phyloP scores from a whole-genome alignment of 2,329 filamentous ascomycete genomes.

The Albifimbria verrucaria region DNA sequence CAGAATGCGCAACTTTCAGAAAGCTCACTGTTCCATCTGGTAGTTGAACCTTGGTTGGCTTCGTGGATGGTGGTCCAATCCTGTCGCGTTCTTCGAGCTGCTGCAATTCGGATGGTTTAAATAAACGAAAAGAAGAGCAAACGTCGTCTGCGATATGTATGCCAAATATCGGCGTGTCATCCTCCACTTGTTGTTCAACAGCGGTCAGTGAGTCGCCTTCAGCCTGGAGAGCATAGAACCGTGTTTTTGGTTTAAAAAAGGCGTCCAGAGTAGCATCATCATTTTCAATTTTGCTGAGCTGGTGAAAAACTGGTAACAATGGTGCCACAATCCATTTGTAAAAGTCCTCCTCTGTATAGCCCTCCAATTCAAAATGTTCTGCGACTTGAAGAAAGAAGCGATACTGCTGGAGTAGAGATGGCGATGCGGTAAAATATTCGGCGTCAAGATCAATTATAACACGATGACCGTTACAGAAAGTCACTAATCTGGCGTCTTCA shows the following conservation, averaged over 20 bases:
- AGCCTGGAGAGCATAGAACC: conserved; percentile 10
- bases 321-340: conserved; percentile 17
- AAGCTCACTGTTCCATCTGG: conserved; percentile 6
- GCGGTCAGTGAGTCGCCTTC: conserved; percentile 7
- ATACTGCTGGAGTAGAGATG: conserved; percentile 13
- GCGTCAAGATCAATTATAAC: conserved; percentile 12
- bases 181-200: background rate
- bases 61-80: background rate
- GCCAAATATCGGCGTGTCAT: conserved; percentile 2
- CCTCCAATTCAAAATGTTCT: conserved; percentile 16
- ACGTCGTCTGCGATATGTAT: conserved; percentile 6
- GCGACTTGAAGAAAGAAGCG: conserved; percentile 18
- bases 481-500: conserved; percentile 11
- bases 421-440: conserved; percentile 15
- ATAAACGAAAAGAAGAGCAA: conserved; percentile 10
- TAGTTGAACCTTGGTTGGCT: conserved; percentile 8
- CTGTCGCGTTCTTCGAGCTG: background rate
- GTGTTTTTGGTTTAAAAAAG: conserved; percentile 11
- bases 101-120: conserved; percentile 8
- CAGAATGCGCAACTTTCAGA: conserved; percentile 7
- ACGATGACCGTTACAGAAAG: conserved; percentile 13
- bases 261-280: conserved; percentile 4
- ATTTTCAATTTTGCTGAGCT: background rate
- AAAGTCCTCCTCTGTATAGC: conserved; percentile 18
- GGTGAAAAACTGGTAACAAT: conserved; percentile 10